Percentiles rank a stretch among this genome's conserved stretches.
Evolutionary conservation across 2,329 filamentous ascomycete genomes (phyloP).

Genomic region (Aspergillus aculeatus): DNA sequence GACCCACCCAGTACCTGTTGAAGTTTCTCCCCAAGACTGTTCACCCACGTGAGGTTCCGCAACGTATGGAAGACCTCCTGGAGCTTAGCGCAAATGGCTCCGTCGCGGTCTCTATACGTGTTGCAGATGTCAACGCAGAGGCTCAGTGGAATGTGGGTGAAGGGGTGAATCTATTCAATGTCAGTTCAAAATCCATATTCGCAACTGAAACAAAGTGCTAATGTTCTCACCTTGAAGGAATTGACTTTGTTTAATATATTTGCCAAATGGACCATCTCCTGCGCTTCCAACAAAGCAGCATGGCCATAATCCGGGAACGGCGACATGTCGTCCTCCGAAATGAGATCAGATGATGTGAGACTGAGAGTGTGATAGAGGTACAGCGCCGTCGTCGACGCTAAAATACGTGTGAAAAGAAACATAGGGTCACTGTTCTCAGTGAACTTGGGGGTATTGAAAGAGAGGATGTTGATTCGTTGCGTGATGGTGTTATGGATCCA

Average conservation of each 20-base stretch:
- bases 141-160: conserved; percentile 5
- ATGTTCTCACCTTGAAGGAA: conserved; percentile 13
- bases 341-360: background rate
- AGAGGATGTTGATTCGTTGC: conserved; percentile 3
- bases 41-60: background rate
- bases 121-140: conserved; percentile 1
- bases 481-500: conserved; percentile 1
- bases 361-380: background rate
- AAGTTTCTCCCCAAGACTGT: background rate
- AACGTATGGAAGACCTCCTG: background rate
- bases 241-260: conserved; percentile 9
- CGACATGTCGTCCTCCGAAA: background rate
- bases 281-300: conserved; percentile 10
- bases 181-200: background rate
- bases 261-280: conserved; percentile 15
- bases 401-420: background rate
- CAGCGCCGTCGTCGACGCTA: background rate
- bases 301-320: conserved; percentile 2
- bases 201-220: background rate
- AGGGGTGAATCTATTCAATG: conserved; percentile 2
- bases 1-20: no score
- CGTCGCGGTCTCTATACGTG: background rate
- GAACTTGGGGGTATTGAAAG: background rate
- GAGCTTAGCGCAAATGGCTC: background rate
- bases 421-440: background rate